Conservation (phyloP, 1,284 basidiomycete species). For the Ceratobasidium sp. region DNA sequence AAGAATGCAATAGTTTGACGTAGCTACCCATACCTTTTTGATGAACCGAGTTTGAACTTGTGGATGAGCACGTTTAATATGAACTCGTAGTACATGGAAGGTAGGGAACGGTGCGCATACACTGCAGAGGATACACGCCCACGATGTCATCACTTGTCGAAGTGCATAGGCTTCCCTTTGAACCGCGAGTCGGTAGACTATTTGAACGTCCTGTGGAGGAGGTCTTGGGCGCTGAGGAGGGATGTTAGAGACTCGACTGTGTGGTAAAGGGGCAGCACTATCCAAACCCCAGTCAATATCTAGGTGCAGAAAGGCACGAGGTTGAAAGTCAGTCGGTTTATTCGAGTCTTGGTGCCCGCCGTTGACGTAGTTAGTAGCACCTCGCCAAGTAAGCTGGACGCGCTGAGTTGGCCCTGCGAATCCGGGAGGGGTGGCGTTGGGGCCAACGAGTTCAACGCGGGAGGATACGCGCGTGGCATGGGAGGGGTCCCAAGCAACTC, state of each 20-base stretch:
- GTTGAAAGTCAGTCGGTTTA: neutral
- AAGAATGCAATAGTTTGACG: neutral
- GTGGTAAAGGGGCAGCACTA: slow-evolving; percentile 13
- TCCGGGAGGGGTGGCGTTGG: slow-evolving; percentile 8
- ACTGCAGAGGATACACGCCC: slow-evolving; percentile 29
- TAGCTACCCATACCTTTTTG: slow-evolving; percentile 1
- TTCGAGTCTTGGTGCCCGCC: neutral
- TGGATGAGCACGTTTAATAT: slow-evolving; percentile 17
- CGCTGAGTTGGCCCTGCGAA: slow-evolving; percentile 1
- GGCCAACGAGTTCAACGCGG: slow-evolving; percentile 24
- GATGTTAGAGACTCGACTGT: neutral
- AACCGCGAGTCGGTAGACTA: slow-evolving; percentile 6
- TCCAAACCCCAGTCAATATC: slow-evolving; percentile 24
- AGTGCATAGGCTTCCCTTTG: neutral
- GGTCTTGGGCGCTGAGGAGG: neutral
- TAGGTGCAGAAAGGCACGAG: neutral
- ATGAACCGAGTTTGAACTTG: neutral
- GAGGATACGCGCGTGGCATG: neutral
- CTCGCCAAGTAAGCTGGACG: slow-evolving; percentile 1
- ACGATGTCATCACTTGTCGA: neutral
- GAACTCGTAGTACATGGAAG: slow-evolving; percentile 14
- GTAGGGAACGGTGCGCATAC: slow-evolving; percentile 33
- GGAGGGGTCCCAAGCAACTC: neutral
- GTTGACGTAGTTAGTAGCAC: neutral
- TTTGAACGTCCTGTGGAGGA: neutral